Base-by-base conservation (phyloP, 2,329 filamentous ascomycete species). In the Dactylellina cionopaga region DNA sequence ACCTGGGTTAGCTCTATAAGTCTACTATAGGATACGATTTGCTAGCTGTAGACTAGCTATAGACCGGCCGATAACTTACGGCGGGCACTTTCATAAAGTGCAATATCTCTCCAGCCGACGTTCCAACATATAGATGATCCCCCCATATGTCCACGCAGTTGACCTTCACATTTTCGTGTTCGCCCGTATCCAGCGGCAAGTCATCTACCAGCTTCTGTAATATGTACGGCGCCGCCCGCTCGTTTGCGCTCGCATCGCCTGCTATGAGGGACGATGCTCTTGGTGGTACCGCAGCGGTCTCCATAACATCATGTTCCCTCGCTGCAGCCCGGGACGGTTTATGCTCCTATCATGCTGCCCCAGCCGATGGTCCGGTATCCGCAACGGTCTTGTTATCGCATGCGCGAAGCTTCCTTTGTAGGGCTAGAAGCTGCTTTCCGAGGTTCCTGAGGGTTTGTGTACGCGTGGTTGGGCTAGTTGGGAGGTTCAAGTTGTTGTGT, bases 51-150 rank as follows among this genome's bases (percentile, higher is more conserved):
- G n/a, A 10, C n/a, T n/a, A n/a, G n/a, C n/a, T n/a, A n/a, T n/a
- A n/a, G n/a, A n/a, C n/a, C n/a, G n/a, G n/a, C n/a, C n/a, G 27
- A 5, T 5, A 31, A 59, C 59, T 35, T 59, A 72, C 76, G 27
- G 72, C 63, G 5, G 76, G 90, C 54, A 95, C 90, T 70, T 91
- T 88, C 78, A 95, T 90, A 79, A 93, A 94, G 80, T 96, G 92
- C 73, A 90, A 85, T 60, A 90, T 84, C 80, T 90, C 88, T n/a
- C 88, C 88, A 58, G 88, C 87, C 13, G 87, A 89, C 10, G 88
- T 90, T 76, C 88, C 88, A 69, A 90, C 83, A 76, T 90, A 90
- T 44, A 90, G 83, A 79, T 90, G 90, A 73, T 84, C 82, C 69
- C 89, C 68, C 59, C 59, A 72, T 29, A 72, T 72, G 37, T 77